Base-by-base conservation (phyloP, 495 filamentous ascomycete species). In the Xylaria flabelliformis region DNA sequence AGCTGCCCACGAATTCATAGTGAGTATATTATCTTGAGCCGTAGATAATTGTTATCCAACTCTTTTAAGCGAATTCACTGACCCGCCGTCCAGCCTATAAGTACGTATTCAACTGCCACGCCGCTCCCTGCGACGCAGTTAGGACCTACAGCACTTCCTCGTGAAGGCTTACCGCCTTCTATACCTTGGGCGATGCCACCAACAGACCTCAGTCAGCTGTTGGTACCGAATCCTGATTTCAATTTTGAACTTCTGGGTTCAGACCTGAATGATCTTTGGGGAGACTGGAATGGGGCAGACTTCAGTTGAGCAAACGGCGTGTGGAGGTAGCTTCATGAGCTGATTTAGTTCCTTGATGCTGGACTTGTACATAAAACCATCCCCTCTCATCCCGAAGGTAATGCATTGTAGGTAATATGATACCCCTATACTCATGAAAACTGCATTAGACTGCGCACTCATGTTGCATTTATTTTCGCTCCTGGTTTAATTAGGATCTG, bases 181-280 rank as follows among this genome's bases (percentile, higher is more conserved):
- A 72, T 79, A 70, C 77, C 77, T 26, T 79, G 77, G 77, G 10
- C 73, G 32, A 50, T 79, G n/a, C 75, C 77, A 17, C 56, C 72
- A 1, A 61, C 74, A 1, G 76, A 77, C 41, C 53, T 74, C 39
- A 72, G 39, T 44, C 72, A 71, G n/a, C 32, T 77, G 26, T 62
- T 64, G 0, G 69, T 71, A 12, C 72, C 73, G 9, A 80, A 79
- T 70, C 74, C 77, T 21, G 78, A 80, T 21, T 76, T 77, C 65
- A 80, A 74, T 65, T 77, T 80, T 42, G 78, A 80, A 21, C 59
- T 77, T 46, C 69, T 80, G 21, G 78, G 78, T 6, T 76, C 76
- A 15, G 76, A 80, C 48, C 55, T 80, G 19, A 80, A 77, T 53
- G 77, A 79, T 8, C 46, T 80, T 29, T 80, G 78, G 78, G 78